A percentile compares a stretch with the other conserved stretches of the same genome.
phyloP scores from a whole-genome alignment of 495 filamentous ascomycete species.

The Saxophila tyrrhenica region DNA sequence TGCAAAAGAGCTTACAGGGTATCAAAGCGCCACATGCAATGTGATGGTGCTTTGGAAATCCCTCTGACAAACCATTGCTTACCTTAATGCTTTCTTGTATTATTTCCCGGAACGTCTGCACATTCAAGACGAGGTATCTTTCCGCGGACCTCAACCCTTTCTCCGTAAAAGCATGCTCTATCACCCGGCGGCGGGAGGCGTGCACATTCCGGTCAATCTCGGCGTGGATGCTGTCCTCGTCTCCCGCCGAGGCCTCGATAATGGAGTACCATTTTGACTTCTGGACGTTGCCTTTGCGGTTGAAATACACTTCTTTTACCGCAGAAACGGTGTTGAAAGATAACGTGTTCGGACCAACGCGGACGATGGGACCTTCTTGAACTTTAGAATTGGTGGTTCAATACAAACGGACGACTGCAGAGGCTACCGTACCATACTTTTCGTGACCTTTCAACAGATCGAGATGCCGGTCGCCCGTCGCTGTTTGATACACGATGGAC shows the following conservation, averaged over 20 bases:
- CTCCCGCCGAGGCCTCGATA: constrained; percentile 44
- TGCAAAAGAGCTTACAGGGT: constrained; percentile 42
- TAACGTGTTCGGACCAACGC: constrained; percentile 50
- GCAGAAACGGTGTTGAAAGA: constrained; percentile 47
- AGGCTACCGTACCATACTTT: constrained; percentile 16
- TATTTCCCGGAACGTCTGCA: constrained; percentile 12
- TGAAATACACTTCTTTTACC: constrained; percentile 51
- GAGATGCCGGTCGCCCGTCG: constrained; percentile 48
- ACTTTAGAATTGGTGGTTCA: background rate
- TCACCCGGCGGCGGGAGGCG: constrained; percentile 51
- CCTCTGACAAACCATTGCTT: too few relatives aligned
- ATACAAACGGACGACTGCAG: background rate
- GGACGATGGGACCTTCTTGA: constrained; percentile 30
- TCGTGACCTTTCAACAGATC: constrained; percentile 35
- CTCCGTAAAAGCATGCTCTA: constrained; percentile 53
- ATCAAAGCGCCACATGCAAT: too few relatives aligned
- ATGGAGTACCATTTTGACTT: constrained; percentile 55
- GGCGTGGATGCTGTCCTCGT: constrained; percentile 48
- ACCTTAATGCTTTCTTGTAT: constrained; percentile 15
- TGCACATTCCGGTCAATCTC: constrained; percentile 47
- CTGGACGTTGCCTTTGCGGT: constrained; percentile 47
- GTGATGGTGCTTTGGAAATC: too few relatives aligned
- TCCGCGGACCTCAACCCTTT: constrained; percentile 45
- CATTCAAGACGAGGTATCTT: constrained; percentile 41
- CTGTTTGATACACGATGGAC: constrained; percentile 46